These are phyloP conservation scores for Collybia nuda DNA, from an alignment of 768 basidiomycete species.

Conservation along the genomic window DNA sequence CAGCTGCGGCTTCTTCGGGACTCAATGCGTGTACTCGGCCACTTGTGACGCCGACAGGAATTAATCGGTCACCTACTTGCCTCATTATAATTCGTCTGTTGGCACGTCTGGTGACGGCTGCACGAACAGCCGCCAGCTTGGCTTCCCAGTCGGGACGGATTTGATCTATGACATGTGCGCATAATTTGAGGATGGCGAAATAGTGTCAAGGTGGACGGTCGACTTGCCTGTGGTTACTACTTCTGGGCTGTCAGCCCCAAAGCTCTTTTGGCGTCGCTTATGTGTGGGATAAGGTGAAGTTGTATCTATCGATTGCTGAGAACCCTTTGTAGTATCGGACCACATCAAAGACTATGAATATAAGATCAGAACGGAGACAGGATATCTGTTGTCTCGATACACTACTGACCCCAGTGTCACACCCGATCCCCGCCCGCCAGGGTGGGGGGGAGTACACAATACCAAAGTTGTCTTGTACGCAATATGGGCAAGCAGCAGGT, in stretches of 20 bases:
- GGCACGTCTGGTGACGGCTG: constrained; percentile 93
- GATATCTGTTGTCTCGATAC: constrained; percentile 6
- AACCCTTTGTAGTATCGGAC: constrained; percentile 54
- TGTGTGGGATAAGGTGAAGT: constrained; percentile 44
- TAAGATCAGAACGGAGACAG: not conserved
- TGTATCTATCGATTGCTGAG: constrained; percentile 36
- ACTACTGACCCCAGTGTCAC: constrained; percentile 62
- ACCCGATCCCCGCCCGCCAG: constrained; percentile 80
- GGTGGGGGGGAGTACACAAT: constrained; percentile 81
- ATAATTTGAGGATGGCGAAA: constrained; percentile 4
- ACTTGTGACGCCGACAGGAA: constrained; percentile 95
- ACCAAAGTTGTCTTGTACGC: constrained; percentile 97
- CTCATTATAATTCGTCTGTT: constrained; percentile 98
- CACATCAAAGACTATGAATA: constrained; percentile 29
- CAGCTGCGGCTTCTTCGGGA: constrained; percentile 54
- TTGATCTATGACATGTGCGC: constrained; percentile 60
- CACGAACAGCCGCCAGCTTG: constrained; percentile 90
- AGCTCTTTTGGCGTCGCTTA: constrained; percentile 85
- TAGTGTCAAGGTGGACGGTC: constrained; percentile 1
- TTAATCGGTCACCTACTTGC: constrained; percentile 94
- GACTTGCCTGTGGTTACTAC: constrained; percentile 86
- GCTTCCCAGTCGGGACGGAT: constrained; percentile 98
- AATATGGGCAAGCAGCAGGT: constrained; percentile 96
- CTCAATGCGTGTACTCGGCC: constrained; percentile 73
- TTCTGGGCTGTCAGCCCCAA: constrained; percentile 80